Evolutionary conservation across 257 asterid species (phyloP), one percentile per base, ranked within the genome.

Genomic region (Penstemon barbatus): DNA sequence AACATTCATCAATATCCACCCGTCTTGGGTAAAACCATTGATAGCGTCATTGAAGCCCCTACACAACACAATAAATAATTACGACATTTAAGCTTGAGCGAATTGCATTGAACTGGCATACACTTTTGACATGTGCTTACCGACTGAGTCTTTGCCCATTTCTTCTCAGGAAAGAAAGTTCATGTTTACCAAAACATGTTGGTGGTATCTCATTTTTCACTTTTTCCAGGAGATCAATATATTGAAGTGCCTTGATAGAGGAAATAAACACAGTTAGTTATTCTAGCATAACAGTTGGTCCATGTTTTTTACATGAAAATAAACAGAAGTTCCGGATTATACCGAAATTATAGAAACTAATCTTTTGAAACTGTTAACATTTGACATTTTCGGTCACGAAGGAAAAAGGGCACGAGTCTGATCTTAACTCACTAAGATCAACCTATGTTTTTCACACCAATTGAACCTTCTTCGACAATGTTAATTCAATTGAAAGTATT

Each of bases 1-100:
- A 15, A 56, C 68, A 39, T 64, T 70, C 77, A 74, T 50, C 78
- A 78, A 60, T 56, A 70, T 45, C 89, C 89, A 84, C 15, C 84
- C 89, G 69, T 84, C 89, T 70, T 84, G 81, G 56, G 70, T 69
- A 44, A 81, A 77, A 63, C 83, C 62, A 74, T 63, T 78, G 41
- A 81, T 58, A 69, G 86, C 86, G 42, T 78, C 78, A 63, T 77
- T 79, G 82, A 81, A 84, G 63, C 75, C 73, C 89, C 86, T 81
- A 69, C 11, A 39, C 60, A 61, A 45, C 42, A 25, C 37, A 65
- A 12, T 49, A 18, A 40, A 45, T 40, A 63, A 74, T 41, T 65
- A 71, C 7, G 57, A 61, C 62, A 52, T 65, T 48, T 25, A 25
- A 25, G 33, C 33, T 25, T 25, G 33, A 25, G 33, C 33, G 2